phyloP scores from a whole-genome alignment of 75 land plant genomes.

The Pinus albicaulis region DNA sequence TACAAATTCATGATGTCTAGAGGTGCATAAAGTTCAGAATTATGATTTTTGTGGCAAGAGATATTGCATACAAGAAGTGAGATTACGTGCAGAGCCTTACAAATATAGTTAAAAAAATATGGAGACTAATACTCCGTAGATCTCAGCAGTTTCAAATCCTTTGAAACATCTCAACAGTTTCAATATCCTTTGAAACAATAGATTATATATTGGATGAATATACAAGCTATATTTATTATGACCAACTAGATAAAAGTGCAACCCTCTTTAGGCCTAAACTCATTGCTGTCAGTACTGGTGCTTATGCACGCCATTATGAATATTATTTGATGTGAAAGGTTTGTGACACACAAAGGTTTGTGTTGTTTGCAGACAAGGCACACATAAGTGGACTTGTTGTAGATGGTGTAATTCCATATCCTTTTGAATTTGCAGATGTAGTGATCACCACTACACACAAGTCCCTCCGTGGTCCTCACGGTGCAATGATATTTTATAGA shows the following conservation, averaged over 20 bases:
- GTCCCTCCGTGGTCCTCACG: constrained; percentile 95
- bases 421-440: constrained; percentile 88
- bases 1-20: too few species aligned
- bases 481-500: constrained; percentile 95
- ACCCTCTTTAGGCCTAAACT: constrained; percentile 78
- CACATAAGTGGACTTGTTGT: constrained; percentile 98
- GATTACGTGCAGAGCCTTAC: too few species aligned
- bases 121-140: constrained; percentile 87
- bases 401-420: constrained; percentile 88
- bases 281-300: constrained; percentile 88
- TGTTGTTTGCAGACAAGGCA: constrained; percentile 93
- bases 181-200: constrained; percentile 92
- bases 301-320: constrained; percentile 86
- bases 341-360: constrained; percentile 88
- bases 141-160: constrained; percentile 83
- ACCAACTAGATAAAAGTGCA: constrained; percentile 82
- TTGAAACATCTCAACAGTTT: constrained; percentile 89
- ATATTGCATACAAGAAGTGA: too few species aligned
- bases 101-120: too few species aligned
- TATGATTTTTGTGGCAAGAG: too few species aligned
- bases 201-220: constrained; percentile 74
- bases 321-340: constrained; percentile 84
- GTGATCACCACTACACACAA: constrained; percentile 98
- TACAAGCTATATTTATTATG: constrained; percentile 89
- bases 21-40: too few species aligned